These are phyloP conservation scores for Saitozyma podzolica DNA, from an alignment of 768 basidiomycete species.

Conservation along the genomic window DNA sequence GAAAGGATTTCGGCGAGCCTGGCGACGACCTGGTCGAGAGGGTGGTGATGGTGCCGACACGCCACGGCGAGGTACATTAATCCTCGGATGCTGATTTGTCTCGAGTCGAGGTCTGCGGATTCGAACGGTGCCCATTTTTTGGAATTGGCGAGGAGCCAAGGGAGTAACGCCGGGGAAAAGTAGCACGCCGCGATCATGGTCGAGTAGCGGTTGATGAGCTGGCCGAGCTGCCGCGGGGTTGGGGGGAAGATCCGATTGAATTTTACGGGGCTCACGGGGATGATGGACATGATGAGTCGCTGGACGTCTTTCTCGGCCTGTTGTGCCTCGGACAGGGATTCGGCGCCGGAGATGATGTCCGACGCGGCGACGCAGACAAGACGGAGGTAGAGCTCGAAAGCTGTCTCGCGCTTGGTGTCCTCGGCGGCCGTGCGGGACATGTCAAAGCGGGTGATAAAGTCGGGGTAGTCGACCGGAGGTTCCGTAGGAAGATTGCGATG, in stretches of 20 bases:
- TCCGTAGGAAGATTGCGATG: constrained; percentile 66
- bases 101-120: constrained; percentile 64
- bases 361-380: constrained; percentile 68
- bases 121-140: constrained; percentile 68
- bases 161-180: constrained; percentile 61
- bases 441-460: constrained; percentile 65
- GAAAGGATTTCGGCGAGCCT: constrained; percentile 69
- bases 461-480: constrained; percentile 67
- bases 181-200: constrained; percentile 70
- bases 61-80: constrained; percentile 69
- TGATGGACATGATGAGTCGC: constrained; percentile 69
- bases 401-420: constrained; percentile 61
- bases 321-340: constrained; percentile 42
- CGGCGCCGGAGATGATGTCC: constrained; percentile 42
- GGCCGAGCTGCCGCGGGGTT: constrained; percentile 62
- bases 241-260: constrained; percentile 63
- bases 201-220: constrained; percentile 78
- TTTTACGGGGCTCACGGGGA: constrained; percentile 69
- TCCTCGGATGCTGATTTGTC: constrained; percentile 72
- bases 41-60: constrained; percentile 60
- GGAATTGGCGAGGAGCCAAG: constrained; percentile 65
- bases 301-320: constrained; percentile 56
- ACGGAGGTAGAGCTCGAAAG: constrained; percentile 78
- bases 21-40: constrained; percentile 59
- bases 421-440: constrained; percentile 59